Evolutionary conservation across 306 rosid species (phyloP), one percentile per base, ranked within the genome.

Genomic region (Cajanus cajan): DNA sequence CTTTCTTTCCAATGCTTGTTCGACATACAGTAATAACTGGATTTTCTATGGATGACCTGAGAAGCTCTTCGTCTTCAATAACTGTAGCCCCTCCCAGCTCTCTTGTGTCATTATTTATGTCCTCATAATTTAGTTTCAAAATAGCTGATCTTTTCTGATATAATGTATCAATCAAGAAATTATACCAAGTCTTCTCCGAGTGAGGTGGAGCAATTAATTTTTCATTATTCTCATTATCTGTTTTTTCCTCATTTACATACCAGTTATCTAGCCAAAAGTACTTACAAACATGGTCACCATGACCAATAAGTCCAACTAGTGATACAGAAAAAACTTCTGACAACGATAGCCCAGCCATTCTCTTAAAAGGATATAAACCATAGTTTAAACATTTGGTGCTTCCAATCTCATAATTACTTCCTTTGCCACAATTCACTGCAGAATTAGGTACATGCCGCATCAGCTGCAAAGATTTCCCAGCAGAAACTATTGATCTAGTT

Each of bases 401-500:
- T 80, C 82, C 85, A 87, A 83, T 66, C 78, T 82, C 83, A 75
- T 48, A 80, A 83, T 85, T 86, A 84, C 83, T 86, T 82, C 85
- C 87, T 73, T 84, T 90, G 73, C 86, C 71, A 74, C 79, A 78
- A 54, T 63, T 63, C 15, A 57, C 88, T 34, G 83, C 78, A 37
- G 86, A 78, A 50, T 77, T 81, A 18, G 90, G 89, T 70, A 90
- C 81, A 86, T 92, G 90, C 52, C 87, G 90, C 86, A 92, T 90
- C 84, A 95, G 83, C 90, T 95, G 98, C 87, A 95, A 85, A 55
- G 98, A 92, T 83, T 95, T 95, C 79, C 98, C 98, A 36, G 98
- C 95, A 74, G 98, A 93, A 77, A 95, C 82, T 72, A 95, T 81
- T 28, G 92, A 90, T 84, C 87, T 92, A 15, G 97, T 87, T 77